These are phyloP conservation scores for Multifurca ochricompacta DNA, from an alignment of 768 basidiomycete genomes.

Conservation along the genomic window DNA sequence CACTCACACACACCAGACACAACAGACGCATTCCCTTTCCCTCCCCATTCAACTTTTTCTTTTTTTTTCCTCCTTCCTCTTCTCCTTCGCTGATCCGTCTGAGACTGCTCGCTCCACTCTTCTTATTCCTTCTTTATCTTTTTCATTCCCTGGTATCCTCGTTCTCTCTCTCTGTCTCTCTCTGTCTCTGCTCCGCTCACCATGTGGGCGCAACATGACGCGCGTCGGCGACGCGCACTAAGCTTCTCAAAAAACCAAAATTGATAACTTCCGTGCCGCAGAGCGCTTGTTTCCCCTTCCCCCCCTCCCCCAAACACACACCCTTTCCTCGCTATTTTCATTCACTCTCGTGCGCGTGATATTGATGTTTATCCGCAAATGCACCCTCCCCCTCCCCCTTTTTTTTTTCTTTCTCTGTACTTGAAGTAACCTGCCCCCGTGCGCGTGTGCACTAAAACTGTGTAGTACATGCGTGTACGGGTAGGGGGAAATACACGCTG, in stretches of 20 bases:
- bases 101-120: neutral
- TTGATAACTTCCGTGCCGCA: too few relatives aligned
- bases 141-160: neutral
- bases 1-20: too few relatives aligned
- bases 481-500: too few relatives aligned
- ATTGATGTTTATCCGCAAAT: neutral
- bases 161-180: neutral
- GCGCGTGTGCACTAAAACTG: too few relatives aligned
- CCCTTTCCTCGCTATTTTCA: neutral
- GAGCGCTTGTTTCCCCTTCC: too few relatives aligned
- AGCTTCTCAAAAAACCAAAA: neutral
- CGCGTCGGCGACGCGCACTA: slow-evolving; percentile 8
- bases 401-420: too few relatives aligned
- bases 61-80: too few relatives aligned
- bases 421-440: too few relatives aligned
- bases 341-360: neutral
- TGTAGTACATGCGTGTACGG: too few relatives aligned
- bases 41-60: too few relatives aligned
- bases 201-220: neutral
- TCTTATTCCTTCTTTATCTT: neutral
- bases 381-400: neutral
- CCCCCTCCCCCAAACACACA: neutral
- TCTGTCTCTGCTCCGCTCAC: neutral
- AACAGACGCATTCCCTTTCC: too few relatives aligned
- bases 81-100: neutral